These are phyloP conservation scores for Castanea sativa DNA, from an alignment of 306 rosid species.

Conservation along the genomic window DNA sequence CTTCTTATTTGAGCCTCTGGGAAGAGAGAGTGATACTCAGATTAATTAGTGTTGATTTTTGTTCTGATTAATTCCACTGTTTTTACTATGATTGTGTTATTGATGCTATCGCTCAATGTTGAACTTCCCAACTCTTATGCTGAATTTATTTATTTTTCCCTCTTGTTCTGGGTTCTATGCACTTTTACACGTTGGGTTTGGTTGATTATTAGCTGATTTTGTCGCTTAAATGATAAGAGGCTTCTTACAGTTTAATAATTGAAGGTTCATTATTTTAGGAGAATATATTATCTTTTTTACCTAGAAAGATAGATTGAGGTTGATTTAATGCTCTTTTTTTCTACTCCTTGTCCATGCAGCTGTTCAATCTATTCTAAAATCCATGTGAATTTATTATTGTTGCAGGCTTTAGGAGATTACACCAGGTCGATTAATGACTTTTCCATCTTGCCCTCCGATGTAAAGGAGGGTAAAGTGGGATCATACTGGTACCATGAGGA, in stretches of 20 bases:
- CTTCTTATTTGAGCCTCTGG: too few relatives aligned
- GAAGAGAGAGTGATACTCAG: too few relatives aligned
- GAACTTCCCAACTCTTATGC: neutral
- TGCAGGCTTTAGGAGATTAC: constrained; percentile 78
- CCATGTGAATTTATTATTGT: neutral
- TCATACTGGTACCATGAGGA: constrained; percentile 71
- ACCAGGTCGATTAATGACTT: constrained; percentile 66
- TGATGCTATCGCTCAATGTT: neutral
- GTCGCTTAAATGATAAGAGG: neutral
- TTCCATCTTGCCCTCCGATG: constrained; percentile 44
- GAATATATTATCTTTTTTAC: neutral
- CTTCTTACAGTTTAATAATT: neutral
- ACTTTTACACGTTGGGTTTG: neutral
- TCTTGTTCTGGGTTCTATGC: neutral
- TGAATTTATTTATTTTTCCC: neutral
- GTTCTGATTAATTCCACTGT: too few relatives aligned
- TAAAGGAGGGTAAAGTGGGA: constrained; percentile 68
- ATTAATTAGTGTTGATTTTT: neutral
- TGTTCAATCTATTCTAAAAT: neutral
- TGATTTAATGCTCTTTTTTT: neutral
- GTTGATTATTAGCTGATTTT: neutral
- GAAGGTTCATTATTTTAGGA: too few relatives aligned
- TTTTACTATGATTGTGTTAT: too few relatives aligned
- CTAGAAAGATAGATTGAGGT: neutral
- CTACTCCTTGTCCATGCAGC: neutral